A percentile compares a stretch with the other conserved stretches of the same genome.
These are phyloP conservation scores for Didymosphaeria variabile DNA, from an alignment of 2,329 filamentous ascomycete species.

Conservation along the genomic window DNA sequence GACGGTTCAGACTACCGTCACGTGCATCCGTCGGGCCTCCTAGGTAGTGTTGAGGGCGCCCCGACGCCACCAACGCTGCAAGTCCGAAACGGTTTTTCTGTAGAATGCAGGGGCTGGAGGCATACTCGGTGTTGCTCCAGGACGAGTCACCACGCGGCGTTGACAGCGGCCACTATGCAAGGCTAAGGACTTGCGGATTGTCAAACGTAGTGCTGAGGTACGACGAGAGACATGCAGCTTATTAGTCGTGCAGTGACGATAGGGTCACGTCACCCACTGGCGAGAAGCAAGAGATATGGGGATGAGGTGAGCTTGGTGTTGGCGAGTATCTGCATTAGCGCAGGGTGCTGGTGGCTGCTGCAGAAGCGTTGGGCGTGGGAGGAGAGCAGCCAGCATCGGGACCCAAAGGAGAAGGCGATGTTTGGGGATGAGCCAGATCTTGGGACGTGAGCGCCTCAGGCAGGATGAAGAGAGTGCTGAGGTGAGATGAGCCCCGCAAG, in stretches of 20 bases:
- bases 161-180: constrained; percentile 12
- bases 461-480: constrained; percentile 21
- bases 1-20: constrained; percentile 4
- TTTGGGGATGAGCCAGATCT: constrained; percentile 3
- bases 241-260: constrained; percentile 10
- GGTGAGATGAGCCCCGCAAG: constrained; percentile 13
- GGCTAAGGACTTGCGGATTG: constrained; percentile 9
- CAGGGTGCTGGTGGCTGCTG: background rate
- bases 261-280: background rate
- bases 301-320: constrained; percentile 12
- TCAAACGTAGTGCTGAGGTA: constrained; percentile 15
- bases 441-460: constrained; percentile 21
- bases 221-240: constrained; percentile 14
- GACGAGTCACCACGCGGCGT: constrained; percentile 3
- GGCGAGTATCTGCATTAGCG: constrained; percentile 7
- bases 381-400: background rate
- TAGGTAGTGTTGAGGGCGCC: constrained; percentile 6
- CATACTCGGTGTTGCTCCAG: constrained; percentile 10
- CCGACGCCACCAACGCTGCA: constrained; percentile 15
- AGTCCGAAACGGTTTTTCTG: constrained; percentile 14
- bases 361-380: constrained; percentile 9
- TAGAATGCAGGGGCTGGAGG: constrained; percentile 9
- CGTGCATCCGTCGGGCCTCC: background rate
- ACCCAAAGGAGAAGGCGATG: constrained; percentile 5
- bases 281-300: background rate